Percentiles rank a stretch among this genome's conserved stretches.
These are phyloP conservation scores for Candida tammaniensis DNA, from an alignment of 805 yeast genomes.

Conservation along the genomic window DNA sequence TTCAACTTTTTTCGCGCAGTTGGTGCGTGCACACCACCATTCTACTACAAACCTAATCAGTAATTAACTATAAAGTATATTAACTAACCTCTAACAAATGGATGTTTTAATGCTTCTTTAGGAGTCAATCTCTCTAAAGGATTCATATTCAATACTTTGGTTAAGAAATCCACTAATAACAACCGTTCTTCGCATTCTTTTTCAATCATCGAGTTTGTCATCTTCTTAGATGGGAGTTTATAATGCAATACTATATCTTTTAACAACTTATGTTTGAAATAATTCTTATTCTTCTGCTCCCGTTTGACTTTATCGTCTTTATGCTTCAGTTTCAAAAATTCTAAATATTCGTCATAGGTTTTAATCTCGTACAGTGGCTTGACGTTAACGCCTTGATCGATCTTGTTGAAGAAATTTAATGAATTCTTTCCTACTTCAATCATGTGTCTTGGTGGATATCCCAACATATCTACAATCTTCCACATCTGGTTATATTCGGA, in stretches of 20 bases:
- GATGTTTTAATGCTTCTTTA: slow-evolving; percentile 89
- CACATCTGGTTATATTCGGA: slow-evolving; percentile 89
- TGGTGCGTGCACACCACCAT: slow-evolving; percentile 4
- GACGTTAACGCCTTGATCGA: slow-evolving; percentile 14
- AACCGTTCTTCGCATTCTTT: slow-evolving; percentile 72
- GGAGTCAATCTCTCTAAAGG: slow-evolving; percentile 97
- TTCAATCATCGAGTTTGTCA: slow-evolving; percentile 54
- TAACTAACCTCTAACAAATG: slow-evolving; percentile 57
- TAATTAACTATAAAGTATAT: not conserved
- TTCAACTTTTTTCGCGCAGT: not conserved
- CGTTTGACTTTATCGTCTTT: slow-evolving; percentile 29
- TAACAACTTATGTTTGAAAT: slow-evolving; percentile 64
- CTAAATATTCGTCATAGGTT: slow-evolving; percentile 33
- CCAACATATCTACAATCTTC: slow-evolving; percentile 79
- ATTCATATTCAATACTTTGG: slow-evolving; percentile 75
- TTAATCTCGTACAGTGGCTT: slow-evolving; percentile 33
- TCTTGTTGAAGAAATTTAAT: slow-evolving; percentile 58
- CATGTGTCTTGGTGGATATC: slow-evolving; percentile 94
- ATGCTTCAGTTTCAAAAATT: slow-evolving; percentile 20
- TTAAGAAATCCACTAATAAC: slow-evolving; percentile 71
- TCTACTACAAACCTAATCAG: not conserved
- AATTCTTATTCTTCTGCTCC: slow-evolving; percentile 83
- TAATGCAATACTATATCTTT: slow-evolving; percentile 76
- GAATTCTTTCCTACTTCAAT: slow-evolving; percentile 91
- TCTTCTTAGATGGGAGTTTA: slow-evolving; percentile 58